These are phyloP conservation scores for Thalassiosira oceanica DNA, from an alignment of 352 stramenopile genomes.

Conservation along the genomic window DNA sequence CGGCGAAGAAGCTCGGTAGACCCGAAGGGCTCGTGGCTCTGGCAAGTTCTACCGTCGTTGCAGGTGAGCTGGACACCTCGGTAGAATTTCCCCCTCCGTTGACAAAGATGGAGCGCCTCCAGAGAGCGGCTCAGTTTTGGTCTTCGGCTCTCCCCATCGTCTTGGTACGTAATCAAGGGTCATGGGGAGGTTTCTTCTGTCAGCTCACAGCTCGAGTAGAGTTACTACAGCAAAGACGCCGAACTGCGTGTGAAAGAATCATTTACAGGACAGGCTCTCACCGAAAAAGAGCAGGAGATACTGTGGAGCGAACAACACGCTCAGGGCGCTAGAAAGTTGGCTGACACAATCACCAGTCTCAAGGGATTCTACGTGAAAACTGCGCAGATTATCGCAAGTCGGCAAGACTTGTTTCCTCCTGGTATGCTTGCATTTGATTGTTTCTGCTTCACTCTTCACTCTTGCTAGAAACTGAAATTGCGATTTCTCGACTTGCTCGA, in stretches of 20 bases:
- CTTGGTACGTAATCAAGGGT: too few relatives aligned
- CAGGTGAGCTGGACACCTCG: too few relatives aligned
- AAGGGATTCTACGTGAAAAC: constrained; percentile 88
- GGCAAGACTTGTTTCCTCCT: constrained; percentile 84
- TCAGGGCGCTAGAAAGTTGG: constrained; percentile 72
- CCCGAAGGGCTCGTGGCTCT: too few relatives aligned
- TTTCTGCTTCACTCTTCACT: too few relatives aligned
- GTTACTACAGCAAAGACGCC: constrained; percentile 69
- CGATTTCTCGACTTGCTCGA: too few relatives aligned
- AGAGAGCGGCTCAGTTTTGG: constrained; percentile 73
- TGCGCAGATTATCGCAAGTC: constrained; percentile 82
- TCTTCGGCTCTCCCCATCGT: constrained; percentile 73
- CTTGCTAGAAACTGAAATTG: too few relatives aligned
- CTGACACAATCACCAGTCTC: constrained; percentile 76
- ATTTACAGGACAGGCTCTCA: constrained; percentile 48
- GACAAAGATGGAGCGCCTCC: constrained; percentile 49
- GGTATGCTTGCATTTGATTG: too few relatives aligned
- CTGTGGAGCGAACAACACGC: constrained; percentile 71
- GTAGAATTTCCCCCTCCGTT: constrained; percentile 72
- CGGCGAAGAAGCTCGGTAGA: too few relatives aligned
- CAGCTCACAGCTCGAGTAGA: too few relatives aligned
- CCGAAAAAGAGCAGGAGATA: constrained; percentile 54
- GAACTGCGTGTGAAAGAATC: constrained; percentile 62
- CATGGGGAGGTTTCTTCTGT: too few relatives aligned
- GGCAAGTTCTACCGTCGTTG: too few relatives aligned